These are phyloP conservation scores for Candida gigantensis DNA, from an alignment of 1,139 yeast genomes.

Conservation along the genomic window DNA sequence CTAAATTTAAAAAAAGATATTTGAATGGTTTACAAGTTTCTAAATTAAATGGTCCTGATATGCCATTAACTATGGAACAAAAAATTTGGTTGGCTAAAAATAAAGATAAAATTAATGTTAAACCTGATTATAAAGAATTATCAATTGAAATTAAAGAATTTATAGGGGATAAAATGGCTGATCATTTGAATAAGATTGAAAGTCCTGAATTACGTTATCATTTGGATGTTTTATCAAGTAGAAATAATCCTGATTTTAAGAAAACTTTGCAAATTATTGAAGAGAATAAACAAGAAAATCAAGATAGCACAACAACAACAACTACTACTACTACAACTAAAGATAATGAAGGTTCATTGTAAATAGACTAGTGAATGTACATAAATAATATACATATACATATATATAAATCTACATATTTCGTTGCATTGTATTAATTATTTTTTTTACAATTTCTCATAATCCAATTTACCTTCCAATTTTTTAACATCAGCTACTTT, in stretches of 20 bases:
- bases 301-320: too few species aligned
- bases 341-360: constrained; percentile 3
- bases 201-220: constrained; percentile 41
- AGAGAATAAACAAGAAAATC: constrained; percentile 10
- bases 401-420: constrained; percentile 1
- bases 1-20: constrained; percentile 56
- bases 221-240: constrained; percentile 40
- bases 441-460: constrained; percentile 68
- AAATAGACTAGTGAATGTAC: constrained; percentile 6
- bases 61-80: constrained; percentile 74
- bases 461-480: constrained; percentile 93
- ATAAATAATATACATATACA: constrained; percentile 1
- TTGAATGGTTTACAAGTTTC: constrained; percentile 64
- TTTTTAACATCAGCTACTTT: constrained; percentile 97
- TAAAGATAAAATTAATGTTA: constrained; percentile 30
- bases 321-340: background rate
- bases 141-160: constrained; percentile 67
- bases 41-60: constrained; percentile 65
- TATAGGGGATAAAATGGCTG: constrained; percentile 70
- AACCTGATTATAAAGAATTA: constrained; percentile 50
- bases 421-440: background rate
- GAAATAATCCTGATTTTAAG: constrained; percentile 32
- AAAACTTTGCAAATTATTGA: constrained; percentile 21
- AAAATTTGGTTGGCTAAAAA: constrained; percentile 53
- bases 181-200: constrained; percentile 46